Evolutionary conservation across 2,329 filamentous ascomycete species (phyloP).

Genomic region (Xylariaceae sp.): DNA sequence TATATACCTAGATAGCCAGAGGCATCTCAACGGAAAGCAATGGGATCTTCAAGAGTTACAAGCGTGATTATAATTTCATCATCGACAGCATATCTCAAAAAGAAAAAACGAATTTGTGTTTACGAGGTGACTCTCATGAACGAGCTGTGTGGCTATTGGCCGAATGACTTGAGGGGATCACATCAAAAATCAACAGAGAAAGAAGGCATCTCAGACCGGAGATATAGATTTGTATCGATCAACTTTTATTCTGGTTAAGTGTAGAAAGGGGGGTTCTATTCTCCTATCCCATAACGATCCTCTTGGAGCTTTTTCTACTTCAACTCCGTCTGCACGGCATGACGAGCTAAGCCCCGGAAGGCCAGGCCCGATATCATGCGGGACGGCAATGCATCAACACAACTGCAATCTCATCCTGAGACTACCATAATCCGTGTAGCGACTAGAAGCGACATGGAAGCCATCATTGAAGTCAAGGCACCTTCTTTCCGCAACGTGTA

Average conservation of each 20-base stretch:
- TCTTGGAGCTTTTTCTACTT: slow-evolving; percentile 2
- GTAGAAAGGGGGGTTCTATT: neutral
- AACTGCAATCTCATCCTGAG: neutral
- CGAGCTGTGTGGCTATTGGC: neutral
- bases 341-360: too few relatives aligned
- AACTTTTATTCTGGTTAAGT: slow-evolving; percentile 10
- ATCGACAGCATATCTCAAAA: too few relatives aligned
- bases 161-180: neutral
- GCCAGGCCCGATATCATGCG: slow-evolving; percentile 6
- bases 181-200: slow-evolving; percentile 1
- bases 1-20: too few relatives aligned
- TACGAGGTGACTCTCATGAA: too few relatives aligned
- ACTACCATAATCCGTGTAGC: slow-evolving; percentile 12
- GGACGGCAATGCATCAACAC: slow-evolving; percentile 5
- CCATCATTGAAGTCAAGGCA: slow-evolving; percentile 15
- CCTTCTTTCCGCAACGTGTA: slow-evolving; percentile 17
- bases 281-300: neutral
- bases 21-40: too few relatives aligned
- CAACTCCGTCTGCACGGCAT: too few relatives aligned
- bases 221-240: neutral
- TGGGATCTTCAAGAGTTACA: too few relatives aligned
- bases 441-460: slow-evolving; percentile 9
- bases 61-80: too few relatives aligned
- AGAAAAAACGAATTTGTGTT: too few relatives aligned
- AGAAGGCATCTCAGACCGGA: neutral